Evolutionary conservation across 768 basidiomycete genomes (phyloP), one percentile per base, ranked within the genome.

Genomic region (Russula griseocarnosa): DNA sequence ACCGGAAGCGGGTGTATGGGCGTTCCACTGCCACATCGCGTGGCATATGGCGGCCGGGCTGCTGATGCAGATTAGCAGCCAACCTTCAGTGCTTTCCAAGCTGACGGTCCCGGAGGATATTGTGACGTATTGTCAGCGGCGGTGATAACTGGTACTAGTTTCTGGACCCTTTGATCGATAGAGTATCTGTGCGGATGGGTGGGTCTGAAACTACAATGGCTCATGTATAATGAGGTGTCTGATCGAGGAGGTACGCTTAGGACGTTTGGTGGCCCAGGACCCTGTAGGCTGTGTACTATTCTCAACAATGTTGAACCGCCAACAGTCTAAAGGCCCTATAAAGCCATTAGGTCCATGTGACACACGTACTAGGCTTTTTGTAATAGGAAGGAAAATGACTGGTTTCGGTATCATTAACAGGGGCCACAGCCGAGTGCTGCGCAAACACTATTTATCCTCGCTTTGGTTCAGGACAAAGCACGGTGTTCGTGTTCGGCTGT

Each of bases 1-100:
- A 20, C 28, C 42, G 38, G 18, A 46, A 65, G 61, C 65, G 32
- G 65, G 67, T 24, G 7, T 62, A 24, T 68, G 61, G 65, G 65
- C 67, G 26, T 68, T 64, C 55, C 67, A 68, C 47, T 66, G 64
- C 24, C 67, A 67, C 26, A 20, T 67, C 7, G 47, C 52, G 44
- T 66, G 60, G 65, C 65, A 67, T 16, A 65, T 67, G 66, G 60
- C 60, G 0, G 64, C 67, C 0, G 67, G 67, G 24, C 22, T 65
- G 53, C 30, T 66, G 18, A 56, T 66, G 57, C 65, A 66, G 54
- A 47, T 66, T 30, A 66, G 20, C n/a, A 60, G 36, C 14, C 54
- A 42, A 18, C 55, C 58, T 22, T 56, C 58, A 10, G n/a, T 20
- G 13, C 30, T 66, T 14, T 65, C 64, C 13, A 28, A 24, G 36